Conservation (phyloP, 495 filamentous ascomycete genomes). For the Penicillium cosmopolitanum region DNA sequence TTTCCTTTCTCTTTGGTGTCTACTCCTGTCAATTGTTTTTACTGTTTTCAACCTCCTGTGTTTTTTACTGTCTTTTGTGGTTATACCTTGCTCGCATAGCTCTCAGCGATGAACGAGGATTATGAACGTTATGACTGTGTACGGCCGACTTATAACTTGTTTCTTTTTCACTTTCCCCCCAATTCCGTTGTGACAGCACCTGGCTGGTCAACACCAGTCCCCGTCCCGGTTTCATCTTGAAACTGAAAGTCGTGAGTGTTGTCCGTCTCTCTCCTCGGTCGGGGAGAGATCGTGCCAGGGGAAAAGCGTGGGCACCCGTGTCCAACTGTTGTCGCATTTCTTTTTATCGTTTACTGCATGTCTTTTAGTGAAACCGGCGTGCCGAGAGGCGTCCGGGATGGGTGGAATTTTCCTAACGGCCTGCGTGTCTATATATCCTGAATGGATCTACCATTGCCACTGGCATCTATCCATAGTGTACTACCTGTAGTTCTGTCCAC, state of each 20-base stretch:
- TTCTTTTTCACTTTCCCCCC: constrained; percentile 11
- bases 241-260: neutral
- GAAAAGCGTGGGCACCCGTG: constrained; percentile 14
- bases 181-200: constrained; percentile 14
- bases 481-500: neutral
- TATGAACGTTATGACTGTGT: constrained; percentile 54
- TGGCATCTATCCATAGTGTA: neutral
- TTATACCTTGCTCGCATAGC: constrained; percentile 50
- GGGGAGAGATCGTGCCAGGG: constrained; percentile 8
- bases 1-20: constrained; percentile 18
- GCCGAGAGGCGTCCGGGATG: constrained; percentile 23
- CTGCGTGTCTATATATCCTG: constrained; percentile 28
- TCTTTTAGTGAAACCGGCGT: constrained; percentile 26
- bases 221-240: neutral
- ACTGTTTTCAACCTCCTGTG: constrained; percentile 18
- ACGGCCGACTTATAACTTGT: constrained; percentile 42
- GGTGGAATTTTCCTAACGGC: constrained; percentile 14
- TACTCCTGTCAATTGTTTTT: constrained; percentile 25
- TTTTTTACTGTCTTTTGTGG: constrained; percentile 35
- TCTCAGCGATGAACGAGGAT: constrained; percentile 53
- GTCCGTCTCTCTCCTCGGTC: constrained; percentile 1
- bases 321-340: constrained; percentile 18
- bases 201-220: constrained; percentile 1
- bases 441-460: neutral
- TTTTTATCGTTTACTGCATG: constrained; percentile 13